These are phyloP conservation scores for Purpureocillium takamizusanense DNA, from an alignment of 2,329 filamentous ascomycete genomes.

Conservation along the genomic window DNA sequence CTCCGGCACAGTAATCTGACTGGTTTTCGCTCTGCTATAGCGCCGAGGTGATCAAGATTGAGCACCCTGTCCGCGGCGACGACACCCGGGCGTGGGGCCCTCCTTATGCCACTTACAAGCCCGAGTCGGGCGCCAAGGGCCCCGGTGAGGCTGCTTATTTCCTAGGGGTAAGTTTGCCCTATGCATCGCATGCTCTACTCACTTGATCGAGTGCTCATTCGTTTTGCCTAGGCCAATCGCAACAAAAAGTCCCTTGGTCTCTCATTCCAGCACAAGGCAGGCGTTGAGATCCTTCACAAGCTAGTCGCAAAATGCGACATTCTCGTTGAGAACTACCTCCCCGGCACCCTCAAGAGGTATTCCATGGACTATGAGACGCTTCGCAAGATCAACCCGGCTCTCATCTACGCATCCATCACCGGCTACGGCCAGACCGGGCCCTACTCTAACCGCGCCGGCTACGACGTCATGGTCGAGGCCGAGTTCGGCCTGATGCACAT, in stretches of 20 bases:
- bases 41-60: conserved; percentile 94
- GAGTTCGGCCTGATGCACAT: conserved; percentile 99
- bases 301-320: conserved; percentile 82
- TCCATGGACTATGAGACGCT: conserved; percentile 79
- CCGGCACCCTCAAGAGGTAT: conserved; percentile 84
- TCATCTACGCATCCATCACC: conserved; percentile 95
- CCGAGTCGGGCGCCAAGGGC: conserved; percentile 49
- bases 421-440: conserved; percentile 95
- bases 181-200: not conserved
- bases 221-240: conserved; percentile 65
- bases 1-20: not conserved
- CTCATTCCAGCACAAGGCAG: conserved; percentile 78
- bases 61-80: conserved; percentile 84
- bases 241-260: conserved; percentile 94
- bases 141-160: conserved; percentile 95
- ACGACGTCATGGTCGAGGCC: conserved; percentile 99
- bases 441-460: conserved; percentile 78
- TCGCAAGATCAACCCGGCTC: conserved; percentile 67
- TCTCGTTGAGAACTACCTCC: conserved; percentile 93
- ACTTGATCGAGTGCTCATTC: not conserved
- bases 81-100: conserved; percentile 96
- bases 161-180: conserved; percentile 54
- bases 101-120: conserved; percentile 74
- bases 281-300: conserved; percentile 79
- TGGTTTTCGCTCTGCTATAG: conserved; percentile 32